Conservation (phyloP, 164 flowering plant genomes). For the Nelumbo lutea region DNA sequence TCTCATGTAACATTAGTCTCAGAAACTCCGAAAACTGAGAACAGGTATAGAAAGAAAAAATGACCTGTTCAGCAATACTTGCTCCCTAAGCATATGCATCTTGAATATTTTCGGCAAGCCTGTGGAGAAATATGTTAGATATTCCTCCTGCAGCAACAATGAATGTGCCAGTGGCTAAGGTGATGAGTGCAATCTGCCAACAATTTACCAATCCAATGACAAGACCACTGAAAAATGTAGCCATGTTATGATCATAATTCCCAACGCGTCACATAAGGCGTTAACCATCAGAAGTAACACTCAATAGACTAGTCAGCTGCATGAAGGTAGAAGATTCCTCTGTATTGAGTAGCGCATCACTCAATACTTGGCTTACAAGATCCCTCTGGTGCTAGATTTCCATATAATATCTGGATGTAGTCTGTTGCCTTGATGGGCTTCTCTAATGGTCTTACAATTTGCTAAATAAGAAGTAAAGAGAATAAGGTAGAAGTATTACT, state of each 20-base stretch:
- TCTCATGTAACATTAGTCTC: background rate
- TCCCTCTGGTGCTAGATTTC: constrained; percentile 30
- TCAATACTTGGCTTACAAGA: constrained; percentile 96
- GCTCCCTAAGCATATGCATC: constrained; percentile 99
- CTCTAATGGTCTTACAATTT: too few species aligned
- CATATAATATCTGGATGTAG: too few species aligned
- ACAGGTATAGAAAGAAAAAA: background rate
- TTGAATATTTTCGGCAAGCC: constrained; percentile 98
- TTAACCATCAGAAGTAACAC: constrained; percentile 1
- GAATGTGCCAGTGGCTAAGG: constrained; percentile 89
- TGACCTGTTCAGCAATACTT: constrained; percentile 97
- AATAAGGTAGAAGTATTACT: too few species aligned
- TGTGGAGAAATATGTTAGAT: constrained; percentile 93
- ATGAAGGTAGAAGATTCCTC: background rate
- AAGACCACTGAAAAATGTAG: constrained; percentile 91
- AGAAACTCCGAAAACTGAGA: background rate
- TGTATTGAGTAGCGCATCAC: constrained; percentile 76
- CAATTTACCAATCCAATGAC: constrained; percentile 87
- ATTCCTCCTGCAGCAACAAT: constrained; percentile 99
- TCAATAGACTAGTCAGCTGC: background rate
- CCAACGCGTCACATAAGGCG: constrained; percentile 65
- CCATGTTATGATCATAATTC: constrained; percentile 95
- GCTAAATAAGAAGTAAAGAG: too few species aligned
- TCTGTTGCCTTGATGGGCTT: too few species aligned
- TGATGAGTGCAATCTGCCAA: constrained; percentile 92